Conservation (phyloP, 2,329 filamentous ascomycete genomes). For the Scedosporium aurantiacum region DNA sequence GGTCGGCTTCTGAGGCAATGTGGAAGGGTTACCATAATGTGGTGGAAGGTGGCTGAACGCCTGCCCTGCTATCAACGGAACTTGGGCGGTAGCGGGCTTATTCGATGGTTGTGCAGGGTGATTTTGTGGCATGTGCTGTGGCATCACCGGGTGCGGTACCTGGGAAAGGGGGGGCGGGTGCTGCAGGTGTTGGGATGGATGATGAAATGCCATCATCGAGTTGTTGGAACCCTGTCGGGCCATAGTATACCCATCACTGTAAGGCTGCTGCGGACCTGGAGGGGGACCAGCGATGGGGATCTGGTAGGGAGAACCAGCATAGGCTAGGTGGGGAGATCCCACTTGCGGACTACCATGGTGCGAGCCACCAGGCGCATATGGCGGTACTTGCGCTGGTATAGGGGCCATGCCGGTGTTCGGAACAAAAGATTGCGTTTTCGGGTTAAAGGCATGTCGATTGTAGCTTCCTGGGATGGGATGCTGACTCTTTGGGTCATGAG, state of each 20-base stretch:
- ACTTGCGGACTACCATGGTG: constrained; percentile 45
- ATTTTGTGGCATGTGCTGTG: constrained; percentile 25
- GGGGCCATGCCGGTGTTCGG: constrained; percentile 42
- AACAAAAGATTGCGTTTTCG: constrained; percentile 85
- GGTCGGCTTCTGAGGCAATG: constrained; percentile 45
- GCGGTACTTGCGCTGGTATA: constrained; percentile 34
- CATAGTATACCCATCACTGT: constrained; percentile 42
- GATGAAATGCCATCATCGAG: constrained; percentile 37
- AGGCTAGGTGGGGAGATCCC: constrained; percentile 38
- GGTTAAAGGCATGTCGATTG: constrained; percentile 80
- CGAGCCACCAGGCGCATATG: constrained; percentile 35
- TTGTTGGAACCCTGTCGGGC: constrained; percentile 44
- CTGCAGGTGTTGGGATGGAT: constrained; percentile 21
- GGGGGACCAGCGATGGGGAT: constrained; percentile 20
- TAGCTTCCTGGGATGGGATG: constrained; percentile 79
- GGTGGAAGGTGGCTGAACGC: constrained; percentile 41
- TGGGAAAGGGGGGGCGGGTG: not conserved
- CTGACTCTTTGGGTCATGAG: constrained; percentile 51
- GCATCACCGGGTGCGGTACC: constrained; percentile 13
- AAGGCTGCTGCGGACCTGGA: constrained; percentile 25
- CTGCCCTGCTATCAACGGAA: constrained; percentile 24
- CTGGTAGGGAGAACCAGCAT: constrained; percentile 30
- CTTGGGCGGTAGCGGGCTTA: constrained; percentile 33
- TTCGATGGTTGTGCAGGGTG: constrained; percentile 30
- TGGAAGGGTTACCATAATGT: constrained; percentile 48